phyloP scores from a whole-genome alignment of 805 yeast genomes.

The Metschnikowia lachancei region DNA sequence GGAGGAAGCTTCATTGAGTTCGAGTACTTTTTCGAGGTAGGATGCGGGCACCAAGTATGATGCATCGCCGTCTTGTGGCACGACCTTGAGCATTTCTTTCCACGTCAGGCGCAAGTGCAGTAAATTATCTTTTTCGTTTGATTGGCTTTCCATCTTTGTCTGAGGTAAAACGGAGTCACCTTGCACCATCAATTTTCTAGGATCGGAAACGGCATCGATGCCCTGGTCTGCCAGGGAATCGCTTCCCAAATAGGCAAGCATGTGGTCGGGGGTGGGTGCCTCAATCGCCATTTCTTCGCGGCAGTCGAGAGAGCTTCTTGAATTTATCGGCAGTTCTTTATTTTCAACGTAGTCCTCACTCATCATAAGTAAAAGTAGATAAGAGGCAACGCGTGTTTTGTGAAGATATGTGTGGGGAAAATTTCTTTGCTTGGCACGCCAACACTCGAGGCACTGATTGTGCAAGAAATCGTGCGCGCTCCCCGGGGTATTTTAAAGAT shows the following conservation, averaged over 20 bases:
- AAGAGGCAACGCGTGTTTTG: constrained; percentile 1
- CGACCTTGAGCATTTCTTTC: constrained; percentile 8
- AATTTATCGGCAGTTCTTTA: neutral
- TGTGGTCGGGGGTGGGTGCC: neutral
- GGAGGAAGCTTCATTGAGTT: constrained; percentile 16
- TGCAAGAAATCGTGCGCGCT: constrained; percentile 1
- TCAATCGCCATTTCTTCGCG: neutral
- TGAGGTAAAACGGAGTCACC: neutral
- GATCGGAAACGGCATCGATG: neutral
- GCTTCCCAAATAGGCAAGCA: constrained; percentile 3
- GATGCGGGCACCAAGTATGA: constrained; percentile 48
- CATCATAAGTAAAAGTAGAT: neutral
- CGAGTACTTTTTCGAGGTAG: constrained; percentile 44
- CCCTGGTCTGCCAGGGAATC: constrained; percentile 1
- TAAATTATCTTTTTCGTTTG: constrained; percentile 2
- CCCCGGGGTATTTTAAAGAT: neutral
- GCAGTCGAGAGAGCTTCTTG: neutral
- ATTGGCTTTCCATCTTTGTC: neutral
- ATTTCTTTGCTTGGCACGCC: neutral
- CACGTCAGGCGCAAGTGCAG: constrained; percentile 8
- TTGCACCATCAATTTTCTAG: neutral
- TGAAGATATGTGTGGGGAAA: neutral
- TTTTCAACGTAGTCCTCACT: neutral
- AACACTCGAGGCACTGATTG: constrained; percentile 4
- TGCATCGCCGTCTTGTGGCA: constrained; percentile 43